phyloP scores from a whole-genome alignment of 2,329 filamentous ascomycete genomes.

The Immersiporthe knoxdaviesiana region DNA sequence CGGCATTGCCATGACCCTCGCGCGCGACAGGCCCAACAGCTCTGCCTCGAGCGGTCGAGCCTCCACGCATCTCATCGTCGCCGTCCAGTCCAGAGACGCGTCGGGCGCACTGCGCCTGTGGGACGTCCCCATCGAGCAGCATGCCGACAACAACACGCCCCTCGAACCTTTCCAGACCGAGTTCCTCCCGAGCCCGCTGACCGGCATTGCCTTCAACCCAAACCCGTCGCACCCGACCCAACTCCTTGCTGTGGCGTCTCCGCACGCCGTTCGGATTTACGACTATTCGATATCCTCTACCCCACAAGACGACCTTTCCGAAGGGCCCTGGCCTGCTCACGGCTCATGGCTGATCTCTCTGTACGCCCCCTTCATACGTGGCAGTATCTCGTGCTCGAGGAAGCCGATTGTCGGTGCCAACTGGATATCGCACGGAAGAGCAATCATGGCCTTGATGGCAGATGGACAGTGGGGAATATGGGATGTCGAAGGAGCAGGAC shows the following conservation, averaged over 20 bases:
- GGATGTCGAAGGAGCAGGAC: slow-evolving; percentile 64
- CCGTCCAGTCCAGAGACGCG: slow-evolving; percentile 62
- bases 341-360: slow-evolving; percentile 68
- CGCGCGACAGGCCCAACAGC: slow-evolving; percentile 41
- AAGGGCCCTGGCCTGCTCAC: slow-evolving; percentile 57
- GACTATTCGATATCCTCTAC: slow-evolving; percentile 61
- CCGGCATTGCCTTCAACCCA: slow-evolving; percentile 63
- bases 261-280: slow-evolving; percentile 63
- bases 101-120: slow-evolving; percentile 62
- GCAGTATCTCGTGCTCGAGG: slow-evolving; percentile 48
- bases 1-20: slow-evolving; percentile 58
- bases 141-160: slow-evolving; percentile 38
- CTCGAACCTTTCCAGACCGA: slow-evolving; percentile 63
- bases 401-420: slow-evolving; percentile 65
- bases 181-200: slow-evolving; percentile 58
- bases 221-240: slow-evolving; percentile 54
- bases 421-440: slow-evolving; percentile 64
- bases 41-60: slow-evolving; percentile 33
- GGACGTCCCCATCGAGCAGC: slow-evolving; percentile 55
- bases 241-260: slow-evolving; percentile 58
- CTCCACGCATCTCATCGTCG: slow-evolving; percentile 55
- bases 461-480: slow-evolving; percentile 72
- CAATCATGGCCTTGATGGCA: slow-evolving; percentile 60
- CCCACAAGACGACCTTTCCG: slow-evolving; percentile 53
- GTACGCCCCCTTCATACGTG: slow-evolving; percentile 58